These are phyloP conservation scores for Aegilops sharonensis DNA, from an alignment of 176 grass and related monocot species.

Conservation along the genomic window DNA sequence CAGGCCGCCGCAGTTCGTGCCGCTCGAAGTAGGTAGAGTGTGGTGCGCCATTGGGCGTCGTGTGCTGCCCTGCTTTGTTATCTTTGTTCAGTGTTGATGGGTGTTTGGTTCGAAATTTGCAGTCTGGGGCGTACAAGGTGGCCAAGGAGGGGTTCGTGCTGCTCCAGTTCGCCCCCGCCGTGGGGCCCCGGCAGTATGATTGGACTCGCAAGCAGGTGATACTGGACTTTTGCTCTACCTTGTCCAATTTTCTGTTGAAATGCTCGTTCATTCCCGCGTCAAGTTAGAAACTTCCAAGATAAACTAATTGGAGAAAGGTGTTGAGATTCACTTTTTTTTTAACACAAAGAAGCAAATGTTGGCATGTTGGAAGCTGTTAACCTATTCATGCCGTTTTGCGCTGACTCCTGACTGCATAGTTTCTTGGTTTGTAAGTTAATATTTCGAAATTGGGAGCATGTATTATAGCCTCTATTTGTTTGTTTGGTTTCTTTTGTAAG, in stretches of 20 bases:
- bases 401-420: background rate
- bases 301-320: background rate
- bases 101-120: background rate
- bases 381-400: background rate
- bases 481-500: background rate
- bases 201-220: constrained; percentile 87
- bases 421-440: background rate
- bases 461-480: background rate
- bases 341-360: background rate
- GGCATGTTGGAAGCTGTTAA: background rate
- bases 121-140: constrained; percentile 85
- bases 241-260: background rate
- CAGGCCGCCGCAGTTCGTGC: constrained; percentile 52
- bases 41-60: background rate
- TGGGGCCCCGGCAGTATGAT: constrained; percentile 65
- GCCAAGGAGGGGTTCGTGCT: constrained; percentile 85
- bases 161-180: constrained; percentile 84
- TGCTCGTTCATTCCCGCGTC: background rate
- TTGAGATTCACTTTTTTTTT: background rate
- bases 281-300: background rate
- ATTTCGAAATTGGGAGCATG: background rate
- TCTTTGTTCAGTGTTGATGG: background rate
- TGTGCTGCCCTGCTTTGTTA: no score
- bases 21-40: constrained; percentile 58
- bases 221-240: background rate